Conservation (phyloP, 2,329 filamentous ascomycete species). For the Diaporthe humulicola region DNA sequence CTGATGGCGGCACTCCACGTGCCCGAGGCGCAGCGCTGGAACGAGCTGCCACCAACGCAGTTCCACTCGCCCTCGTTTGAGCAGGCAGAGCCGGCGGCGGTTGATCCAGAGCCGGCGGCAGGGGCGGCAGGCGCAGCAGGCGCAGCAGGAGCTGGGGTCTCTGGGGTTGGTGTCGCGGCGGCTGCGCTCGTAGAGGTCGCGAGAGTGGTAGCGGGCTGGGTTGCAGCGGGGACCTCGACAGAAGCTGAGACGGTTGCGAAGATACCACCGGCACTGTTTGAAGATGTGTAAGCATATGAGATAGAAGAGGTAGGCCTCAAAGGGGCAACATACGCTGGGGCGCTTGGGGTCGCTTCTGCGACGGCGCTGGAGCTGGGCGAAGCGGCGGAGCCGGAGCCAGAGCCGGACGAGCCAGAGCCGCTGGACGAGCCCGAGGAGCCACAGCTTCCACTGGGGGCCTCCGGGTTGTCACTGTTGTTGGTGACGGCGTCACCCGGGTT, state of each 20-base stretch:
- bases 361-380: constrained; percentile 31
- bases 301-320: background rate
- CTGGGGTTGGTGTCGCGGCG: constrained; percentile 1
- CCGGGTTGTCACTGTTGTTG: constrained; percentile 51
- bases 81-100: constrained; percentile 59
- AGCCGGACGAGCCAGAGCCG: constrained; percentile 44
- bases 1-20: constrained; percentile 62
- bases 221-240: constrained; percentile 32
- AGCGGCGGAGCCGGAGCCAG: constrained; percentile 37
- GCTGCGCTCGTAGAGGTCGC: constrained; percentile 42
- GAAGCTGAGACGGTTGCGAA: constrained; percentile 31
- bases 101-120: background rate
- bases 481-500: constrained; percentile 71
- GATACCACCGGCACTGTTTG: constrained; percentile 42
- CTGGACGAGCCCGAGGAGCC: constrained; percentile 48
- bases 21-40: constrained; percentile 74
- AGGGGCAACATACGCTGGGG: constrained; percentile 4
- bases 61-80: constrained; percentile 69
- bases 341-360: constrained; percentile 6
- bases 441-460: constrained; percentile 53
- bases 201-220: constrained; percentile 42
- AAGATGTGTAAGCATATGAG: background rate
- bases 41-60: constrained; percentile 67
- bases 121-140: constrained; percentile 40
- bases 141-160: background rate